phyloP scores from a whole-genome alignment of 1,139 yeast genomes.

The Scheffersomyces cryptocercus region DNA sequence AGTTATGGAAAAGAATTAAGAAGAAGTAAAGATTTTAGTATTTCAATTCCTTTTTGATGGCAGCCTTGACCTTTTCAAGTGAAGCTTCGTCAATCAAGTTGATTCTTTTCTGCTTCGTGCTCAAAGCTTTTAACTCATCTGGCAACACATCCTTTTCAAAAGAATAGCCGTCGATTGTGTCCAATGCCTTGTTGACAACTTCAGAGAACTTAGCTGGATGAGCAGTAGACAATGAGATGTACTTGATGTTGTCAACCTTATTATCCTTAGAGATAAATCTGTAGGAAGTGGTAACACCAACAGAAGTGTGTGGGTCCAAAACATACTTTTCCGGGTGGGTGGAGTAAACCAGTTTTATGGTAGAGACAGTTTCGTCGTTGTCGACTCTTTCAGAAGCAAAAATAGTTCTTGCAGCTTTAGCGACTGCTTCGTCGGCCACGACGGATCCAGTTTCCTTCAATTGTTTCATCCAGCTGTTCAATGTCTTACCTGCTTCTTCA shows the following conservation, averaged over 20 bases:
- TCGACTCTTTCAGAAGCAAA: slow-evolving; percentile 81
- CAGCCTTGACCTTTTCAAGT: slow-evolving; percentile 68
- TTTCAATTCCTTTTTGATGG: slow-evolving; percentile 66
- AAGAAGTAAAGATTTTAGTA: background rate
- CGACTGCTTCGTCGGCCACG: slow-evolving; percentile 63
- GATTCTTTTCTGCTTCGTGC: slow-evolving; percentile 73
- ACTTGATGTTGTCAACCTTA: slow-evolving; percentile 43
- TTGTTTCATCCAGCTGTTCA: slow-evolving; percentile 76
- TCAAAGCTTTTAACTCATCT: slow-evolving; percentile 73
- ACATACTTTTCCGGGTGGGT: slow-evolving; percentile 68
- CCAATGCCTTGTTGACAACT: slow-evolving; percentile 83
- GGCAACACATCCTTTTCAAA: slow-evolving; percentile 90
- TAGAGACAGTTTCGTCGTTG: slow-evolving; percentile 71
- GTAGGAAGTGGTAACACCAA: slow-evolving; percentile 81
- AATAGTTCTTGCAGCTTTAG: slow-evolving; percentile 63
- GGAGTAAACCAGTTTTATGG: slow-evolving; percentile 71
- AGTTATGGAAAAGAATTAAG: background rate
- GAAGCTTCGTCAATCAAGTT: slow-evolving; percentile 74
- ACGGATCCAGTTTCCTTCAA: slow-evolving; percentile 79
- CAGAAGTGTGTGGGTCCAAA: slow-evolving; percentile 95
- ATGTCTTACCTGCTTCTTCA: slow-evolving; percentile 70
- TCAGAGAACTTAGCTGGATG: slow-evolving; percentile 98
- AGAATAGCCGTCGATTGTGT: slow-evolving; percentile 66
- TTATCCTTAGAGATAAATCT: slow-evolving; percentile 55
- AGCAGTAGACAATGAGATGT: slow-evolving; percentile 90